phyloP scores from a whole-genome alignment of 331 rosid species.

The Quercus lobata region DNA sequence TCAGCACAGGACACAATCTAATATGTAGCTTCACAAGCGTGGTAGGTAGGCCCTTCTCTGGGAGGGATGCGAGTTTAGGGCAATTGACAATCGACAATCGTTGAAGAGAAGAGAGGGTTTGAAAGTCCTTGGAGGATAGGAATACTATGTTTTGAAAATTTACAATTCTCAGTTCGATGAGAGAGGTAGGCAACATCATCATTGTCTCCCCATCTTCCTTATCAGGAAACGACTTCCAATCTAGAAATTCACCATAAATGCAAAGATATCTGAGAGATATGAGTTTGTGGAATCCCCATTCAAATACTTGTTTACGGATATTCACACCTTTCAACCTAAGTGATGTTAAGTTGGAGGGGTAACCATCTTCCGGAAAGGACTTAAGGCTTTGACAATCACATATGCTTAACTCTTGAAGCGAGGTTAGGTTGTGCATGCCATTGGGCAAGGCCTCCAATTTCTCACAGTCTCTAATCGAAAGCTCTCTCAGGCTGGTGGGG shows the following conservation, averaged over 20 bases:
- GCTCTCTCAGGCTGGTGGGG: too few species aligned
- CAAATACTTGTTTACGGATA: background rate
- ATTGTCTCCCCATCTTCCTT: too few species aligned
- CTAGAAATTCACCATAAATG: constrained; percentile 1
- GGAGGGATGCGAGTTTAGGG: background rate
- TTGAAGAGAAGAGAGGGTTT: constrained; percentile 6
- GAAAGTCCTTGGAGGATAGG: constrained; percentile 5
- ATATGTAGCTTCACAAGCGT: constrained; percentile 17
- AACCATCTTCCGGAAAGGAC: background rate
- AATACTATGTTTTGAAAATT: background rate
- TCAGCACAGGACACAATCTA: constrained; percentile 1
- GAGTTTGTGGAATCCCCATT: constrained; percentile 1
- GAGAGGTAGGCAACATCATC: constrained; percentile 11
- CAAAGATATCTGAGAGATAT: constrained; percentile 1
- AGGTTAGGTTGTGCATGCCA: background rate
- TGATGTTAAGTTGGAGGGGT: constrained; percentile 1
- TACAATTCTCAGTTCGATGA: constrained; percentile 2
- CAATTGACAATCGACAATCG: background rate
- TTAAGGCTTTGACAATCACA: background rate
- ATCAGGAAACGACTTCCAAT: background rate
- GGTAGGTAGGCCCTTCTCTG: constrained; percentile 12
- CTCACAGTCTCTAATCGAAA: background rate
- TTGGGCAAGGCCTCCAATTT: constrained; percentile 3
- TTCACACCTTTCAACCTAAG: constrained; percentile 11
- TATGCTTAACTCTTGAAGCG: constrained; percentile 3